Base-by-base conservation (phyloP, 306 rosid species). In the Astragalus glycyphyllos region DNA sequence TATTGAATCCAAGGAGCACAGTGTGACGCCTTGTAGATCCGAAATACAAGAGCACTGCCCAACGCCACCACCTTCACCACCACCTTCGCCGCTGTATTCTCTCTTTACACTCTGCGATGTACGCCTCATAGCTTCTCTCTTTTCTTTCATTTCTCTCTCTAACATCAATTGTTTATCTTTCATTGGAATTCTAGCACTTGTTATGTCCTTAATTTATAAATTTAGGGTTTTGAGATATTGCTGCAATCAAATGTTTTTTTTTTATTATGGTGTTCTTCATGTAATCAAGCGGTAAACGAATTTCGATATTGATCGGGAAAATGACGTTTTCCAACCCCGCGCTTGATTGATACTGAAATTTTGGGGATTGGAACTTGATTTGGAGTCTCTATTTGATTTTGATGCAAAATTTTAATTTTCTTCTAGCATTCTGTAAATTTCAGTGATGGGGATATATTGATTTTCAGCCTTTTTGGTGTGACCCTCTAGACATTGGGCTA, bases 221-320 rank as follows among this genome's bases (percentile, higher is more conserved):
- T 76, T 76, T 71, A 76, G 85, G 81, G 76, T 81, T 66, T 56
- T 58, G 8, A 61, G 20, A 1, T 68, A 60, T 47, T 7, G 11
- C 56, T 74, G 58, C 56, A 20, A 40, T 41, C 66, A 1, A 4
- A 48, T 8, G 3, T 26, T 26, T 5, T n/a, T 34, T 20, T 5
- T 38, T 38, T 40, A 5, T n/a, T 2, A 20, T 34, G 31, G 13
- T 9, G 13, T 54, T 69, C 16, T 51, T 54, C 9, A 6, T 11
- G 3, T 16, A 51, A 42, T 3, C 11, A 1, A n/a, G 7, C 4
- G 64, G 8, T 15, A 23, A 34, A 32, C 1, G 53, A 26, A 45
- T 54, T 26, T 37, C 34, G 11, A 46, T 32, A 5, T 1, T 41
- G 31, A 20, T 53, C 41, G 5, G 14, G 50, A 32, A 62, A 42